These are phyloP conservation scores for Thuja plicata DNA, from an alignment of 83 land plant genomes.

Conservation along the genomic window DNA sequence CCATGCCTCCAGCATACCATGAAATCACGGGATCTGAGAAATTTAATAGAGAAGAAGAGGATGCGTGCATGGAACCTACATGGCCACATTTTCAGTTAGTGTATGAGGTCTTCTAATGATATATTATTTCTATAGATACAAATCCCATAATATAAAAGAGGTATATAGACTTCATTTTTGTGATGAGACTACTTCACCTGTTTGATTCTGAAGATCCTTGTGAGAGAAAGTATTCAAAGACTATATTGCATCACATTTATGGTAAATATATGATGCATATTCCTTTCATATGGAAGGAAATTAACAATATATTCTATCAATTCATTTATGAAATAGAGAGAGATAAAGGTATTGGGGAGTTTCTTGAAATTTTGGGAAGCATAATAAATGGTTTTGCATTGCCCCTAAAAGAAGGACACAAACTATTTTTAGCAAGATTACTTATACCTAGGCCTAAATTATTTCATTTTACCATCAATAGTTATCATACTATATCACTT, in stretches of 20 bases:
- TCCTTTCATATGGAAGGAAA: slow-evolving; percentile 14
- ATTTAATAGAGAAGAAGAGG: slow-evolving; percentile 19
- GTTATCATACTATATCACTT: slow-evolving; percentile 13
- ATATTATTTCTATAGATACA: slow-evolving; percentile 14
- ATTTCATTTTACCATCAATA: slow-evolving; percentile 14
- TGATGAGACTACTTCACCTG: slow-evolving; percentile 11
- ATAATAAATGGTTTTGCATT: slow-evolving; percentile 20
- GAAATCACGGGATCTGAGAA: slow-evolving; percentile 14
- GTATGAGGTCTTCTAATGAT: slow-evolving; percentile 10
- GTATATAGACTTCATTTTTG: slow-evolving; percentile 16
- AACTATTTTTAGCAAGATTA: slow-evolving; percentile 4
- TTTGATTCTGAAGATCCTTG: slow-evolving; percentile 17
- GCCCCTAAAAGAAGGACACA: slow-evolving; percentile 13
- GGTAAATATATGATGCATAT: slow-evolving; percentile 18
- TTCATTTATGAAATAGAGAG: slow-evolving; percentile 18
- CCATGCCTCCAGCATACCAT: slow-evolving; percentile 17
- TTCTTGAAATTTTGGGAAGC: slow-evolving; percentile 15
- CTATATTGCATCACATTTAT: slow-evolving; percentile 18
- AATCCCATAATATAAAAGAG: slow-evolving; percentile 18
- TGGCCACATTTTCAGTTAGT: slow-evolving; percentile 18
- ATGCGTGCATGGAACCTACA: slow-evolving; percentile 10
- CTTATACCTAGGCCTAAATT: slow-evolving; percentile 16
- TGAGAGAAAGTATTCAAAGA: slow-evolving; percentile 17
- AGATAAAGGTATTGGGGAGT: slow-evolving; percentile 14
- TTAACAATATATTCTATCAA: slow-evolving; percentile 14